Conservation (phyloP, 257 asterid genomes). For the Ehretia macrophylla region DNA sequence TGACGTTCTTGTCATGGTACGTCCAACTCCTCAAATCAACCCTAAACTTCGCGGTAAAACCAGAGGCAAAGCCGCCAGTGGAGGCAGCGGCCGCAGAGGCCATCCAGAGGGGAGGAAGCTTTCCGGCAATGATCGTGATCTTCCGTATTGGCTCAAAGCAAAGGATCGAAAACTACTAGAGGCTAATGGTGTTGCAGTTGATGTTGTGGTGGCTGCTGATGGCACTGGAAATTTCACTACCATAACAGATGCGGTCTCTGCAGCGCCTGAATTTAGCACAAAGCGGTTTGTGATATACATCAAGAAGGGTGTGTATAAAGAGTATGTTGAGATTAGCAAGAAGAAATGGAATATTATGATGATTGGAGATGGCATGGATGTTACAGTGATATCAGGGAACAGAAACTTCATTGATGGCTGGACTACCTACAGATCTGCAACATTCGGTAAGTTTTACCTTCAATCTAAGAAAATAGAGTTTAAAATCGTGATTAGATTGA, state of each 20-base stretch:
- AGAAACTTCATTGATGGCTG: conserved; percentile 40
- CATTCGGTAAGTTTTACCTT: conserved; percentile 39
- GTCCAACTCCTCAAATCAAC: neutral
- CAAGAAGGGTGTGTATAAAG: conserved; percentile 54
- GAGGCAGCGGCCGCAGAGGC: neutral
- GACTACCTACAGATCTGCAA: conserved; percentile 48
- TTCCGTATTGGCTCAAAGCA: conserved; percentile 38
- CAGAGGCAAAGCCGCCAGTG: neutral
- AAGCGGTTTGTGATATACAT: conserved; percentile 43
- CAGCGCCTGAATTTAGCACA: conserved; percentile 34
- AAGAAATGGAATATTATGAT: conserved; percentile 57
- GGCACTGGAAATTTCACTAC: conserved; percentile 40
- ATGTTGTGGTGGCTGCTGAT: conserved; percentile 49
- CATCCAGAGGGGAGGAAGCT: conserved; percentile 19
- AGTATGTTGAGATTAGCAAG: conserved; percentile 51
- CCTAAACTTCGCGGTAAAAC: neutral
- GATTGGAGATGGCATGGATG: conserved; percentile 61
- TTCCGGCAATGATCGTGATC: neutral
- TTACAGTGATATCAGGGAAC: conserved; percentile 46
- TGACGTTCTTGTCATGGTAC: conserved; percentile 29
- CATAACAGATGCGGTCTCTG: conserved; percentile 41
- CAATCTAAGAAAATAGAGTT: no score
- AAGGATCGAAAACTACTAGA: conserved; percentile 32
- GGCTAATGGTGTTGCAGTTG: conserved; percentile 15
- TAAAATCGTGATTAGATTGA: neutral